phyloP scores from a whole-genome alignment of 768 basidiomycete genomes.

The Trichaptum fuscoviolaceum region DNA sequence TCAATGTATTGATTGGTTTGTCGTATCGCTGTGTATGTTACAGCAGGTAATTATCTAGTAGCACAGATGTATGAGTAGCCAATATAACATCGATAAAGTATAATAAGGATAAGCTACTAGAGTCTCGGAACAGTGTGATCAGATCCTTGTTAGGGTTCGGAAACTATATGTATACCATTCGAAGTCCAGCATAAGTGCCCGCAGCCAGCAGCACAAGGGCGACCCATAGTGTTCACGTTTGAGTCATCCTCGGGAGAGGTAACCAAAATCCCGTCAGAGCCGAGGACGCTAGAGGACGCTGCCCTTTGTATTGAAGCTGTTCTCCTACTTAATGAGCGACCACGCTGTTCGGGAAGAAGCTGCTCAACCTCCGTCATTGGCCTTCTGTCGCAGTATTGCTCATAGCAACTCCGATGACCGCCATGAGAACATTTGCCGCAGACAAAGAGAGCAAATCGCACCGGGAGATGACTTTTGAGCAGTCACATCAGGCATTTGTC shows the following conservation, averaged over 20 bases:
- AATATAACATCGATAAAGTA: slow-evolving; percentile 3
- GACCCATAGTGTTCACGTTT: slow-evolving; percentile 35
- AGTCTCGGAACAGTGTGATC: not conserved
- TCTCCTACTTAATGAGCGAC: not conserved
- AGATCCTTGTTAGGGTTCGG: not conserved
- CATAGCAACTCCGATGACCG: slow-evolving; percentile 76
- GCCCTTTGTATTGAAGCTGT: slow-evolving; percentile 1
- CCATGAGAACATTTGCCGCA: slow-evolving; percentile 78
- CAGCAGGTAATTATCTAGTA: not conserved
- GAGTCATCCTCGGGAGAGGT: slow-evolving; percentile 1
- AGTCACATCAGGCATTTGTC: slow-evolving; percentile 7
- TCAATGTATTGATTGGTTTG: not conserved
- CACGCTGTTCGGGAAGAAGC: slow-evolving; percentile 1
- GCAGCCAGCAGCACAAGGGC: slow-evolving; percentile 75
- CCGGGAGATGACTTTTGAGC: slow-evolving; percentile 62
- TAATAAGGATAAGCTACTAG: not conserved
- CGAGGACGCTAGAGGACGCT: not conserved
- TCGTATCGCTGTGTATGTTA: not conserved
- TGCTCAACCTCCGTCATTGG: slow-evolving; percentile 30
- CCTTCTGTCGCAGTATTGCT: slow-evolving; percentile 55
- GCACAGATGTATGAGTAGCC: not conserved
- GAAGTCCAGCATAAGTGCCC: slow-evolving; percentile 77
- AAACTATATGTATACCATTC: slow-evolving; percentile 13
- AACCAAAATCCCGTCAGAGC: not conserved
- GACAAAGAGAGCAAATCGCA: slow-evolving; percentile 62